Conservation (phyloP, 202 grass and related monocot genomes). For the Panicum virgatum region DNA sequence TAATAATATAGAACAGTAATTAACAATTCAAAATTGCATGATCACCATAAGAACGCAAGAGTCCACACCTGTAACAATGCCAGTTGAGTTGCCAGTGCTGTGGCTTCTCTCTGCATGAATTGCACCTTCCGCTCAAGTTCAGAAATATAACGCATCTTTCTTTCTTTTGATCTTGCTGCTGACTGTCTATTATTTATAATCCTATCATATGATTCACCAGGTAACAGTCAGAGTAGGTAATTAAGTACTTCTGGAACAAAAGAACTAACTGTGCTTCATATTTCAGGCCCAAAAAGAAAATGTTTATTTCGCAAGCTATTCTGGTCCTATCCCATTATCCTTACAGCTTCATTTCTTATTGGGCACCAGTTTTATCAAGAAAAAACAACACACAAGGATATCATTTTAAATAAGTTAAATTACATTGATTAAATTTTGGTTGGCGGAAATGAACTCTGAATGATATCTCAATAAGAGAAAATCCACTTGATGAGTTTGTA, state of each 20-base stretch:
- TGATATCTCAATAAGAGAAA: not conserved
- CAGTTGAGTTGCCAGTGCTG: constrained; percentile 71
- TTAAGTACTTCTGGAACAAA: not conserved
- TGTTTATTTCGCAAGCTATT: not conserved
- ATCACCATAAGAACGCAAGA: too few species aligned
- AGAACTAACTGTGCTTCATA: not conserved
- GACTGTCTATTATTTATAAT: constrained; percentile 91
- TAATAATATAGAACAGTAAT: too few species aligned
- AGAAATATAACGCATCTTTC: constrained; percentile 83
- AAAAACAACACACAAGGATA: not conserved
- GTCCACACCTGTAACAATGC: constrained; percentile 73
- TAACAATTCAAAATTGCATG: not conserved
- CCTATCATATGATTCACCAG: constrained; percentile 41
- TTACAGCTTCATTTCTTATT: not conserved
- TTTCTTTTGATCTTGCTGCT: constrained; percentile 91
- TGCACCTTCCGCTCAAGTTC: constrained; percentile 86
- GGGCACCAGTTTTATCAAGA: not conserved
- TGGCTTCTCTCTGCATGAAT: constrained; percentile 72
- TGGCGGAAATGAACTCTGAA: not conserved
- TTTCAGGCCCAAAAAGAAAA: not conserved
- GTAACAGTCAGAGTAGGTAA: not conserved
- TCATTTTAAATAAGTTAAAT: not conserved
- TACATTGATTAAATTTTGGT: not conserved
- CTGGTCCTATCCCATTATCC: not conserved
- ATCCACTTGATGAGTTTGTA: not conserved